phyloP scores from a whole-genome alignment of 257 asterid genomes.

The Petrea volubilis region DNA sequence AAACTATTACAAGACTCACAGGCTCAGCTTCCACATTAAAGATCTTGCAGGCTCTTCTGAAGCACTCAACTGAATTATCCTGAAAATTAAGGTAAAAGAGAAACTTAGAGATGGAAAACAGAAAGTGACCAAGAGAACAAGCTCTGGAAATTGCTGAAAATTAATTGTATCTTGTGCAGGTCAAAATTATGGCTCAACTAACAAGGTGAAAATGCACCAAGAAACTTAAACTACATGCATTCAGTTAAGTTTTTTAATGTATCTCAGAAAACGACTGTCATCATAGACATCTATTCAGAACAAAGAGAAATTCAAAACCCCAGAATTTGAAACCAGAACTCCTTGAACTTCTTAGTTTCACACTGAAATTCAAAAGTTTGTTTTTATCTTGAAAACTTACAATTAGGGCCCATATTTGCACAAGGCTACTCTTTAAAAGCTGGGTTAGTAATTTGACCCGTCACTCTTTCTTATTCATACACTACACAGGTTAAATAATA shows the following conservation, averaged over 20 bases:
- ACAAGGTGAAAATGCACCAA: not conserved
- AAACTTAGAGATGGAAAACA: slow-evolving; percentile 20
- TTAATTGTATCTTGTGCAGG: slow-evolving; percentile 11
- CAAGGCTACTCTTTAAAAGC: no score
- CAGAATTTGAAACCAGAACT: not conserved
- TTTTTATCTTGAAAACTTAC: no score
- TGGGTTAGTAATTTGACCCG: no score
- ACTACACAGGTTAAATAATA: no score
- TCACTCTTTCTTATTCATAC: no score
- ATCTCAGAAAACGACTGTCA: not conserved
- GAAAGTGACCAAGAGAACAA: slow-evolving; percentile 10
- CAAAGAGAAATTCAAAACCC: not conserved
- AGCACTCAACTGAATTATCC: slow-evolving; percentile 92
- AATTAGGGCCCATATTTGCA: no score
- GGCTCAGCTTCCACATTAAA: slow-evolving; percentile 74
- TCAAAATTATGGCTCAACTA: slow-evolving; percentile 2
- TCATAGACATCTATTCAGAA: not conserved
- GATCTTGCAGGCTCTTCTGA: slow-evolving; percentile 89
- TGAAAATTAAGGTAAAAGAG: slow-evolving; percentile 37
- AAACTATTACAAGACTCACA: slow-evolving; percentile 47
- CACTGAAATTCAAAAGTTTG: not conserved
- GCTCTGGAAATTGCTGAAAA: not conserved
- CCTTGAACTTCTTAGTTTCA: not conserved
- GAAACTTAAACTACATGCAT: not conserved
- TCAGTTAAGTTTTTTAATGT: not conserved